These are phyloP conservation scores for Porpolomopsis calyptriformis DNA, from an alignment of 768 basidiomycete genomes.

Conservation along the genomic window DNA sequence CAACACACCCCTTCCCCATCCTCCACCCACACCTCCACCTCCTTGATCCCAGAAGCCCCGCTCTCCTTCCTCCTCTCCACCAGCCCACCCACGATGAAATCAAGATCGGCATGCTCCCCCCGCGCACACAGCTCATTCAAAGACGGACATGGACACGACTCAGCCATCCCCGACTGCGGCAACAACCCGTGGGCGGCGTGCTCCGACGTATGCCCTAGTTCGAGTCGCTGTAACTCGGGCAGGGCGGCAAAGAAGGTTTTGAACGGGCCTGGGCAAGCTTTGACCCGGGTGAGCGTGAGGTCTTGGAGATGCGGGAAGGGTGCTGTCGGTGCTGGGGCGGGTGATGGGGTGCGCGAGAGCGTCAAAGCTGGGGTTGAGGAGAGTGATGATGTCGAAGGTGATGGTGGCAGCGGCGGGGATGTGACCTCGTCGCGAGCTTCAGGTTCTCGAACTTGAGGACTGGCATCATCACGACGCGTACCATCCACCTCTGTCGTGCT, in stretches of 20 bases:
- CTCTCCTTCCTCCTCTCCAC: constrained; percentile 13
- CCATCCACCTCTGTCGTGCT: background rate
- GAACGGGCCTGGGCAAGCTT: constrained; percentile 24
- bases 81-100: constrained; percentile 18
- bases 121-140: constrained; percentile 23
- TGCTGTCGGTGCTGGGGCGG: constrained; percentile 5
- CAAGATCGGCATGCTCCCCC: constrained; percentile 18
- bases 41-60: constrained; percentile 14
- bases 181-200: constrained; percentile 23
- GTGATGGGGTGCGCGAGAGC: too few relatives aligned
- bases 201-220: constrained; percentile 27
- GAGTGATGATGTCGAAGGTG: too few relatives aligned
- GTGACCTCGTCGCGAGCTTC: too few relatives aligned
- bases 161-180: constrained; percentile 10
- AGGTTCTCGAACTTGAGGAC: too few relatives aligned
- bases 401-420: too few relatives aligned
- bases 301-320: constrained; percentile 27
- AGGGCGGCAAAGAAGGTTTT: constrained; percentile 24
- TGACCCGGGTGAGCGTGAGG: constrained; percentile 28
- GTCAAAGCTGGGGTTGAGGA: too few relatives aligned
- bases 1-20: too few relatives aligned
- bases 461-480: constrained; percentile 7
- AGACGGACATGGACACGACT: constrained; percentile 24
- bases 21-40: constrained; percentile 7
- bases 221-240: constrained; percentile 21